Conservation (phyloP, 192 early-diverging fungal species). For the Coemansia asiatica region DNA sequence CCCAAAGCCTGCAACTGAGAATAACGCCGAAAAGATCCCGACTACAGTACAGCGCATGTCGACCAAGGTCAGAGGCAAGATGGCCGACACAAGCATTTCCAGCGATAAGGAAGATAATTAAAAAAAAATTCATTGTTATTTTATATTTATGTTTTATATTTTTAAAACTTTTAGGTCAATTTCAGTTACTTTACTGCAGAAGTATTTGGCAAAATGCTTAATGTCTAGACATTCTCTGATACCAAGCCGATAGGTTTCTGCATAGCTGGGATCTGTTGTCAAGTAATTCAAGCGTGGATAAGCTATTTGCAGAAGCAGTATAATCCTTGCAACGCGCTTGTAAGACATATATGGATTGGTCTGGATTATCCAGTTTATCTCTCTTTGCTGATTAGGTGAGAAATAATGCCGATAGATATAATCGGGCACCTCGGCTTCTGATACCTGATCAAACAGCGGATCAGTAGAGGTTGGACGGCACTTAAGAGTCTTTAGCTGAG, state of each 20-base stretch:
- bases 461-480: neutral
- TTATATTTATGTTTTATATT: neutral
- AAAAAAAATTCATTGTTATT: neutral
- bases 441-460: neutral
- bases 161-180: too few relatives aligned
- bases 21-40: neutral
- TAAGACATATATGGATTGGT: conserved; percentile 1
- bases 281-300: neutral
- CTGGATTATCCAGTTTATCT: neutral
- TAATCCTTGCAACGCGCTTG: conserved; percentile 3
- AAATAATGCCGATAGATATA: neutral
- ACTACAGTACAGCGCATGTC: conserved; percentile 14
- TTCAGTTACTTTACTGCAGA: too few relatives aligned
- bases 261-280: neutral
- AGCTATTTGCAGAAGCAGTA: neutral
- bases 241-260: neutral
- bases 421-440: neutral
- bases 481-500: neutral
- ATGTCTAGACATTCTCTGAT: neutral
- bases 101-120: too few relatives aligned
- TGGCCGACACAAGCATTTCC: conserved; percentile 14
- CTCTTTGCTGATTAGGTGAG: neutral
- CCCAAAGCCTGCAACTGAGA: too few relatives aligned
- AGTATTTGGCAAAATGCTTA: neutral
- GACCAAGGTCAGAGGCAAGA: conserved; percentile 32